Evolutionary conservation across 2,329 filamentous ascomycete genomes (phyloP).

Genomic region (Cladosporium sp.): DNA sequence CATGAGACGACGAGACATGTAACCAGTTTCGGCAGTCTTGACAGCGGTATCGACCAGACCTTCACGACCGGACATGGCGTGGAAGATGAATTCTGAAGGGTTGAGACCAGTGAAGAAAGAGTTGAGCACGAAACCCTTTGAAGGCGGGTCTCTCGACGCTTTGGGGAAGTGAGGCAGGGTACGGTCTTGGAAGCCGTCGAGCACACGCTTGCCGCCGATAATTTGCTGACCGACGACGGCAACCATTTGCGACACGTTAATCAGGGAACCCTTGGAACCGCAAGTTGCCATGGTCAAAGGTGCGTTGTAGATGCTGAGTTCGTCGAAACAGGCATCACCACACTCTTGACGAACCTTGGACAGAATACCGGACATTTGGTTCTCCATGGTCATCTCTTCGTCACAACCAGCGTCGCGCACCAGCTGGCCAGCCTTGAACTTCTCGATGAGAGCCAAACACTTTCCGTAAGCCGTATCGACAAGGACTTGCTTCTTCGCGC

Average conservation of each 20-base stretch:
- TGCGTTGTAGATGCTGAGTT: conserved; percentile 87
- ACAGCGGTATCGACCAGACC: conserved; percentile 98
- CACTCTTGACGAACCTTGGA: conserved; percentile 90
- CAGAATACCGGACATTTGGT: conserved; percentile 84
- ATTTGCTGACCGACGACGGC: conserved; percentile 97
- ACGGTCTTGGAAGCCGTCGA: conserved; percentile 94
- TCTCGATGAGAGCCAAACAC: conserved; percentile 79
- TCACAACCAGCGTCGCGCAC: conserved; percentile 87
- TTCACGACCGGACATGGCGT: conserved; percentile 97
- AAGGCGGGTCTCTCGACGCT: conserved; percentile 84
- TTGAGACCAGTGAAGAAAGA: conserved; percentile 93
- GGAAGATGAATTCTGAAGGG: conserved; percentile 94
- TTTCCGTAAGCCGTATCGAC: conserved; percentile 77
- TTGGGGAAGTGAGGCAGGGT: conserved; percentile 95
- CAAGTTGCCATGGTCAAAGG: conserved; percentile 96
- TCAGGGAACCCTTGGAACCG: conserved; percentile 93
- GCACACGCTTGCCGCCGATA: conserved; percentile 88
- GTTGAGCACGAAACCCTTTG: conserved; percentile 95
- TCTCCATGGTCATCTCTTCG: conserved; percentile 89
- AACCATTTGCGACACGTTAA: conserved; percentile 99
- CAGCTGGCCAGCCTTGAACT: conserved; percentile 77
- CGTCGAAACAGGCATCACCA: conserved; percentile 85
- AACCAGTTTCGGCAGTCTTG: conserved; percentile 97
- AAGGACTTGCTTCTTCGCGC: conserved; percentile 71
- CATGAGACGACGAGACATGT: conserved; percentile 98